These are phyloP conservation scores for Didymella segeticola DNA, from an alignment of 2,329 filamentous ascomycete genomes.

Conservation along the genomic window DNA sequence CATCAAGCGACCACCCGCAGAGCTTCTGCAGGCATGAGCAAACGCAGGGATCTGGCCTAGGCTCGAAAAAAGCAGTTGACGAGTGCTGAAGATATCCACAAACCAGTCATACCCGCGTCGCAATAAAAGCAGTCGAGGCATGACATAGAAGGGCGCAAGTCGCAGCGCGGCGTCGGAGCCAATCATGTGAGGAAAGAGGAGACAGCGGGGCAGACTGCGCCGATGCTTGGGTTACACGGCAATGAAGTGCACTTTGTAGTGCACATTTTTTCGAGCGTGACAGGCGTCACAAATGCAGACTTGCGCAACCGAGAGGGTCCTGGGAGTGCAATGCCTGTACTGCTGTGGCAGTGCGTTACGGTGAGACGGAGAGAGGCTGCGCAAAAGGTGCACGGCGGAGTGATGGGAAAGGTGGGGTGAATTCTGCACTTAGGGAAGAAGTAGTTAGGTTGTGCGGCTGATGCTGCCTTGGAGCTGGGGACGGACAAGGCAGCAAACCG, in stretches of 20 bases:
- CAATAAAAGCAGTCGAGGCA: not conserved
- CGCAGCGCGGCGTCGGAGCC: not conserved
- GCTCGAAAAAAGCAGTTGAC: constrained; percentile 23
- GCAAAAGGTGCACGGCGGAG: constrained; percentile 21
- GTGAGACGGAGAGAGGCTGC: constrained; percentile 32
- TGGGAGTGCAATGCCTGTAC: constrained; percentile 19
- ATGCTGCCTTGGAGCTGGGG: constrained; percentile 17
- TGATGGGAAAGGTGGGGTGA: constrained; percentile 18
- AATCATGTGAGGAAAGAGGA: not conserved
- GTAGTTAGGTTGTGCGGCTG: constrained; percentile 26
- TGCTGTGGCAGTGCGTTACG: constrained; percentile 37
- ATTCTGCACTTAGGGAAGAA: not conserved
- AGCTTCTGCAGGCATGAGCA: constrained; percentile 12
- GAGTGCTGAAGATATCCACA: constrained; percentile 23
- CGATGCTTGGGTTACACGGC: not conserved
- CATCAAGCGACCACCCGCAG: constrained; percentile 29
- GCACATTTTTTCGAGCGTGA: constrained; percentile 5
- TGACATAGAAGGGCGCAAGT: constrained; percentile 6
- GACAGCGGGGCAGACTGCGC: constrained; percentile 2
- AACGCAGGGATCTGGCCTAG: constrained; percentile 25
- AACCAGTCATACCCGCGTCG: constrained; percentile 5
- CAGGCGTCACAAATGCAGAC: constrained; percentile 7
- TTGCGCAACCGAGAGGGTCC: constrained; percentile 2
- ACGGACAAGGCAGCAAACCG: constrained; percentile 24
- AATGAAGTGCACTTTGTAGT: constrained; percentile 3